These are phyloP conservation scores for Fistulinella cinereoalba DNA, from an alignment of 1,284 basidiomycete species.

Conservation along the genomic window DNA sequence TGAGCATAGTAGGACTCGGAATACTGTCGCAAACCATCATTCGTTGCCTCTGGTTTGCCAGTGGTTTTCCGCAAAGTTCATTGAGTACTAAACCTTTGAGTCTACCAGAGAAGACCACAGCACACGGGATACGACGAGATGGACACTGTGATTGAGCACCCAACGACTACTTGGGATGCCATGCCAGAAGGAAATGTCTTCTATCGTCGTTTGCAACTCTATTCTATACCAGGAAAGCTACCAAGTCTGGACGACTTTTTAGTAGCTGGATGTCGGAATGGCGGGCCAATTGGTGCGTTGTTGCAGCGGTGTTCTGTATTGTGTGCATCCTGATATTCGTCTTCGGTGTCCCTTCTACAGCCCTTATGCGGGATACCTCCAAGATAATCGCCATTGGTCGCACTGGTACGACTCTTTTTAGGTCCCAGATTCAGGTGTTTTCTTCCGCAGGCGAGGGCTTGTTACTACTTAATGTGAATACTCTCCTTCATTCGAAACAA, in stretches of 20 bases:
- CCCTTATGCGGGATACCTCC: conserved; percentile 82
- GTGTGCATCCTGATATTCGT: conserved; percentile 3
- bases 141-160: conserved; percentile 56
- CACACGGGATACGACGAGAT: conserved; percentile 13
- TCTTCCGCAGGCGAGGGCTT: conserved; percentile 71
- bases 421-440: conserved; percentile 76
- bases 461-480: conserved; percentile 67
- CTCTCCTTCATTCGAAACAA: conserved; percentile 18
- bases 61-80: no score
- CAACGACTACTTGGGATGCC: conserved; percentile 75
- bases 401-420: conserved; percentile 57
- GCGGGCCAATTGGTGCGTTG: conserved; percentile 80
- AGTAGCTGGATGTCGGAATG: conserved; percentile 79
- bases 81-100: background rate
- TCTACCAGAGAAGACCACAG: background rate
- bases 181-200: conserved; percentile 78
- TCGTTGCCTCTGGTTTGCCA: no score
- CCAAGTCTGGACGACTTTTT: conserved; percentile 80
- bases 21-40: background rate
- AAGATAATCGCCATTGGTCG: conserved; percentile 78
- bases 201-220: conserved; percentile 80
- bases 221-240: conserved; percentile 79
- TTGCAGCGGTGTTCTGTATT: no score
- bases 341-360: conserved; percentile 39
- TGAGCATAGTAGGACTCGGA: background rate